Evolutionary conservation across 2,329 filamentous ascomycete species (phyloP).

Genomic region (Nothophaeocryptopus gaeumannii): DNA sequence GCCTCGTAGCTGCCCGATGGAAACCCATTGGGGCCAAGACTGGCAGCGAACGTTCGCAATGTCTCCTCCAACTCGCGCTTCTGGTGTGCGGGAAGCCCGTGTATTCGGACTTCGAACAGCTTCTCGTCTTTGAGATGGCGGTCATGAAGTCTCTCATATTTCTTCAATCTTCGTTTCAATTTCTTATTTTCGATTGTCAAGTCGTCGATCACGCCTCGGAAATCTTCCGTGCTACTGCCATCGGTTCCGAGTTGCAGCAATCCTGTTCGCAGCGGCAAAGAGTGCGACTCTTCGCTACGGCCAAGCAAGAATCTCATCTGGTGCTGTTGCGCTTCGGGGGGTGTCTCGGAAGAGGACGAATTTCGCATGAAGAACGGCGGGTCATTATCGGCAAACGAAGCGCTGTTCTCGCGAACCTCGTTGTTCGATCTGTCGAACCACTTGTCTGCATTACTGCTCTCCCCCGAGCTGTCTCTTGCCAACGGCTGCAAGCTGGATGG

Average conservation of each 20-base stretch:
- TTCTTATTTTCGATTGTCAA: constrained; percentile 80
- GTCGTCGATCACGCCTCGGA: constrained; percentile 80
- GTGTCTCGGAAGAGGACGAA: constrained; percentile 42
- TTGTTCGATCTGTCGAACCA: constrained; percentile 55
- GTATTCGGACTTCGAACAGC: constrained; percentile 78
- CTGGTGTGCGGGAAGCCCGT: constrained; percentile 68
- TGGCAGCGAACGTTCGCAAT: constrained; percentile 67
- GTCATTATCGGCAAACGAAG: constrained; percentile 44
- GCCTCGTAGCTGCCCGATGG: constrained; percentile 32
- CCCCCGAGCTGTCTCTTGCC: constrained; percentile 45
- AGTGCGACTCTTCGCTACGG: constrained; percentile 14
- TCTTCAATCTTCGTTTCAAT: constrained; percentile 68
- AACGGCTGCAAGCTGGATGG: constrained; percentile 41
- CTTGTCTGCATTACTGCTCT: constrained; percentile 51
- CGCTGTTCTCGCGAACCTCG: constrained; percentile 39
- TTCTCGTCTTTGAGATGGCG: constrained; percentile 70
- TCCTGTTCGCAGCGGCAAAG: constrained; percentile 31
- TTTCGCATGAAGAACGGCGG: constrained; percentile 42
- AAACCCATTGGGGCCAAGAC: constrained; percentile 53
- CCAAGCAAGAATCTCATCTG: constrained; percentile 14
- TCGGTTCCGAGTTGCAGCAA: constrained; percentile 44
- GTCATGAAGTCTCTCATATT: constrained; percentile 65
- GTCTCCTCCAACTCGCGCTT: constrained; percentile 73
- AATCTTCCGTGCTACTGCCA: constrained; percentile 68
- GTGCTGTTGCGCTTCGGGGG: constrained; percentile 33